These are phyloP conservation scores for Xylariaceae sp. DNA, from an alignment of 2,329 filamentous ascomycete species.

Conservation along the genomic window DNA sequence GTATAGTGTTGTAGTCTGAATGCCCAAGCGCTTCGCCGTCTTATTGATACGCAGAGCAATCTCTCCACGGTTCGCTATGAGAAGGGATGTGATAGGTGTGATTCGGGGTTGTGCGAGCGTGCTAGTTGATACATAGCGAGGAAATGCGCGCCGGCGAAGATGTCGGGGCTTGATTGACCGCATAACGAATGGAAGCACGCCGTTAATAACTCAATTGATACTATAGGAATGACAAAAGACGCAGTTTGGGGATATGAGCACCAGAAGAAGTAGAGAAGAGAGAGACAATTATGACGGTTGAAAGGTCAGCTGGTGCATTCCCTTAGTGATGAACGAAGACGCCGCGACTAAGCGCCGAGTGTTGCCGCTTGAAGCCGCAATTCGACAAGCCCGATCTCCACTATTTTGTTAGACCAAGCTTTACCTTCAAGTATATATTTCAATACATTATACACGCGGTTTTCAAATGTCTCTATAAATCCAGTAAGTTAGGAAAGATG, in stretches of 20 bases:
- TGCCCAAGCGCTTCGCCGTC: constrained; percentile 86
- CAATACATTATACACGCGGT: background rate
- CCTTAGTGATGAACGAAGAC: constrained; percentile 7
- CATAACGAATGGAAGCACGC: constrained; percentile 48
- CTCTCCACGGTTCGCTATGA: constrained; percentile 97
- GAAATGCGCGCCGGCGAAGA: constrained; percentile 52
- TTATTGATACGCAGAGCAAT: constrained; percentile 92
- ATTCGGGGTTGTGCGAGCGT: constrained; percentile 42
- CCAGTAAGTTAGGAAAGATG: too few relatives aligned
- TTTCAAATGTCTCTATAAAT: too few relatives aligned
- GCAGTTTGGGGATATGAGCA: constrained; percentile 9
- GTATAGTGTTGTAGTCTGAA: constrained; percentile 92
- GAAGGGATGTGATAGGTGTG: constrained; percentile 73
- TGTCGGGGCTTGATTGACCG: constrained; percentile 60
- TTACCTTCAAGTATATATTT: background rate
- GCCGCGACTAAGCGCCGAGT: constrained; percentile 31
- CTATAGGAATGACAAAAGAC: background rate
- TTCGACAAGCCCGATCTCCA: background rate
- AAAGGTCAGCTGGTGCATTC: constrained; percentile 26
- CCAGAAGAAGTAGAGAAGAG: background rate
- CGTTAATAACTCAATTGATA: constrained; percentile 10
- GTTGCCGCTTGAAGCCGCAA: constrained; percentile 28
- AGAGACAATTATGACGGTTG: constrained; percentile 1
- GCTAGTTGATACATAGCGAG: constrained; percentile 46
- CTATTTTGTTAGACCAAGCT: constrained; percentile 21